Percentiles rank a stretch among this genome's conserved stretches.
Evolutionary conservation across 2,329 filamentous ascomycete genomes (phyloP).

Genomic region (Chrysoporthe austroafricana): DNA sequence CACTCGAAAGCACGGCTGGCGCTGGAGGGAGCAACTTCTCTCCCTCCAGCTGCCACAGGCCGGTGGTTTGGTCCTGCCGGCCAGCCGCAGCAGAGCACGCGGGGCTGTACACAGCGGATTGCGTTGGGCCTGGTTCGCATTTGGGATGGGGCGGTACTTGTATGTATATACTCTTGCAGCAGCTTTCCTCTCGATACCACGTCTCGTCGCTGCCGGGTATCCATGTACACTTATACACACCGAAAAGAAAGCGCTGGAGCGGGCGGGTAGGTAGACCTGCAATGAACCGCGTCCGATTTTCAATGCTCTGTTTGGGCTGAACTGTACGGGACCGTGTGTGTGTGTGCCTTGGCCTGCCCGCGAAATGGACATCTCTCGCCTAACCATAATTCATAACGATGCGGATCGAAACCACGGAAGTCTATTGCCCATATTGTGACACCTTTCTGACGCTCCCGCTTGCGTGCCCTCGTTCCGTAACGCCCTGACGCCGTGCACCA

Average conservation of each 20-base stretch:
- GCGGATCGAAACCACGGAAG: neutral
- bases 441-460: neutral
- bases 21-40: neutral
- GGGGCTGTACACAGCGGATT: neutral
- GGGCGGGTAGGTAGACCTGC: neutral
- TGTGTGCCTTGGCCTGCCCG: neutral
- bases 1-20: neutral
- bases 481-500: slow-evolving; percentile 20
- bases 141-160: neutral
- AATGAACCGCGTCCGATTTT: neutral
- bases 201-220: neutral
- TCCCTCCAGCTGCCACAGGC: neutral
- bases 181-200: slow-evolving; percentile 1
- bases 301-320: neutral
- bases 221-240: neutral
- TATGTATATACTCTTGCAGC: slow-evolving; percentile 11
- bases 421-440: neutral
- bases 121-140: neutral
- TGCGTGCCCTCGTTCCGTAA: slow-evolving; percentile 1
- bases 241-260: neutral
- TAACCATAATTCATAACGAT: neutral
- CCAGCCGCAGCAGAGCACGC: neutral
- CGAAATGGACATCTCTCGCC: neutral
- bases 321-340: neutral
- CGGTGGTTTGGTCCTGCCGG: neutral